Conservation (phyloP, 768 basidiomycete species). For the Kwoniella bestiolae region DNA sequence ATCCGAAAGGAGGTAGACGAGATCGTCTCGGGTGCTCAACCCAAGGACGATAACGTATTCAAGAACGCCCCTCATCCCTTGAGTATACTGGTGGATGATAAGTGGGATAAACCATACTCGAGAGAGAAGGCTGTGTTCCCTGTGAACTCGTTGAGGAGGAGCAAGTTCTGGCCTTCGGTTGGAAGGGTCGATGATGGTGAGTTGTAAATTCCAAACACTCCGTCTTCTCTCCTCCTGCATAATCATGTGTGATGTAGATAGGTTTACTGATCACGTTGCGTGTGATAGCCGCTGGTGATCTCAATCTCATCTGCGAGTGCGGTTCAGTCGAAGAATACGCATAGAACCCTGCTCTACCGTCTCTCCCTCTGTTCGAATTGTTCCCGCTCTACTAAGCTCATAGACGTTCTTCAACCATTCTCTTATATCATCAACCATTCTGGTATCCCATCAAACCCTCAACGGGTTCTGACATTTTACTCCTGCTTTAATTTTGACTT, state of each 20-base stretch:
- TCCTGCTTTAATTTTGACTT: not conserved
- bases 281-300: conserved; percentile 79
- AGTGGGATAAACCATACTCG: conserved; percentile 94
- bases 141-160: conserved; percentile 75
- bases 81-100: conserved; percentile 70
- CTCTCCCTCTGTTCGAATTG: too few species aligned
- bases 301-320: conserved; percentile 69
- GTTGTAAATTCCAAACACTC: conserved; percentile 41
- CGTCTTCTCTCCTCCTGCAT: not conserved
- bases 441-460: not conserved
- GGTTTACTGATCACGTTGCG: conserved; percentile 9
- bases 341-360: conserved; percentile 10
- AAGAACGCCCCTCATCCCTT: conserved; percentile 94
- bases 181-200: conserved; percentile 90
- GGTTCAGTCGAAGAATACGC: conserved; percentile 58
- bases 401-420: too few species aligned
- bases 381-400: too few species aligned
- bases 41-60: conserved; percentile 86
- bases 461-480: conserved; percentile 10
- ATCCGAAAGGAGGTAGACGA: conserved; percentile 92
- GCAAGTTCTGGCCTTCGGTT: conserved; percentile 96
- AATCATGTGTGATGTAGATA: too few species aligned
- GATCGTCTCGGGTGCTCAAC: conserved; percentile 81
- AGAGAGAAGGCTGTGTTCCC: conserved; percentile 91
- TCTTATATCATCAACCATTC: not conserved